phyloP scores from a whole-genome alignment of 1,139 yeast species.

The Yamadazyma aaseri region DNA sequence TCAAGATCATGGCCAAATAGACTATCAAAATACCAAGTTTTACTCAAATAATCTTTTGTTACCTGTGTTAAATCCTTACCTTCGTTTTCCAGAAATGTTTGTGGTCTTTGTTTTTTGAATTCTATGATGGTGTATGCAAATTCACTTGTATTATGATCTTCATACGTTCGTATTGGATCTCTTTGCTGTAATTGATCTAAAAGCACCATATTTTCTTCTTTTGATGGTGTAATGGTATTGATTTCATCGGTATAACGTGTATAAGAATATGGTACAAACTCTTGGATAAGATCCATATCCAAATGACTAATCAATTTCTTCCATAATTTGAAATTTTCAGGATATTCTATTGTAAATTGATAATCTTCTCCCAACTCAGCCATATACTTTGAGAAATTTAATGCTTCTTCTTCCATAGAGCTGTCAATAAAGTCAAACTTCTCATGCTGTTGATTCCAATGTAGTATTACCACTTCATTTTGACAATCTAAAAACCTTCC shows the following conservation, averaged over 20 bases:
- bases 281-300: slow-evolving; percentile 23
- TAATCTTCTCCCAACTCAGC: slow-evolving; percentile 21
- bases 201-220: slow-evolving; percentile 27
- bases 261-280: slow-evolving; percentile 17
- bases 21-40: slow-evolving; percentile 27
- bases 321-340: slow-evolving; percentile 22
- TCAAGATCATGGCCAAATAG: slow-evolving; percentile 22
- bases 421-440: slow-evolving; percentile 21
- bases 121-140: slow-evolving; percentile 25
- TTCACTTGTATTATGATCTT: slow-evolving; percentile 16
- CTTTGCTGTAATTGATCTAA: slow-evolving; percentile 16
- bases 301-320: slow-evolving; percentile 14
- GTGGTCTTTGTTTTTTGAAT: slow-evolving; percentile 15
- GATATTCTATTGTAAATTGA: slow-evolving; percentile 23
- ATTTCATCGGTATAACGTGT: slow-evolving; percentile 14
- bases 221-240: slow-evolving; percentile 27
- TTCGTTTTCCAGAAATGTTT: slow-evolving; percentile 5
- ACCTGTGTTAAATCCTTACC: slow-evolving; percentile 7
- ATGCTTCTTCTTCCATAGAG: slow-evolving; percentile 21
- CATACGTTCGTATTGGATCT: slow-evolving; percentile 11
- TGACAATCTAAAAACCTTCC: slow-evolving; percentile 29
- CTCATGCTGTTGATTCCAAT: slow-evolving; percentile 23
- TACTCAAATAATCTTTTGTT: slow-evolving; percentile 25
- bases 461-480: slow-evolving; percentile 19
- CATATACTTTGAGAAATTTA: slow-evolving; percentile 17